Conservation (phyloP, 2,329 filamentous ascomycete species). For the Talaromyces sp. region DNA sequence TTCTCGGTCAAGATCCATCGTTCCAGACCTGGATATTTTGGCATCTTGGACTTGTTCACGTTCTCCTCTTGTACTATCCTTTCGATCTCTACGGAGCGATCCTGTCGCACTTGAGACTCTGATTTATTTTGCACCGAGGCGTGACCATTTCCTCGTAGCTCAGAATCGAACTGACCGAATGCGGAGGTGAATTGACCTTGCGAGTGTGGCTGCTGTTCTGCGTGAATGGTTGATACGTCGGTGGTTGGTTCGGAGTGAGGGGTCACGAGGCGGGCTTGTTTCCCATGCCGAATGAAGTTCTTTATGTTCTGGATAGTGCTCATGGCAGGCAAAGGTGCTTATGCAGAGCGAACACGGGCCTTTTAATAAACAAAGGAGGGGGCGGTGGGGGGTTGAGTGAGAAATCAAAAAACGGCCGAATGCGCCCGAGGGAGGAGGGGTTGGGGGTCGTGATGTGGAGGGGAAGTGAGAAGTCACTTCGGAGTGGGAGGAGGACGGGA, state of each 20-base stretch:
- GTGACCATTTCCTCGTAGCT: slow-evolving; percentile 61
- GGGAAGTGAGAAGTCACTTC: too few relatives aligned
- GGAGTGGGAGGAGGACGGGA: too few relatives aligned
- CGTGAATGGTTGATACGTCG: slow-evolving; percentile 65
- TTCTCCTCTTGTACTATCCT: slow-evolving; percentile 91
- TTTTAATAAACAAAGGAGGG: background rate
- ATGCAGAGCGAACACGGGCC: slow-evolving; percentile 1
- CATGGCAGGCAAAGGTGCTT: slow-evolving; percentile 46
- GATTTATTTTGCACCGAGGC: slow-evolving; percentile 65
- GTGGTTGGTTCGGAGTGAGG: slow-evolving; percentile 65
- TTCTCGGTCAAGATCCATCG: slow-evolving; percentile 88
- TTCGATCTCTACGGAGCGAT: slow-evolving; percentile 68
- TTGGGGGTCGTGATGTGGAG: background rate
- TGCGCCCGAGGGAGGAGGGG: slow-evolving; percentile 5
- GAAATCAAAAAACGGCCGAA: background rate
- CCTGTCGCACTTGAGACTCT: slow-evolving; percentile 60
- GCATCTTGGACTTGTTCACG: slow-evolving; percentile 80
- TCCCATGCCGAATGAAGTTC: slow-evolving; percentile 97
- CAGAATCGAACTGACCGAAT: slow-evolving; percentile 62
- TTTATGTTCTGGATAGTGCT: slow-evolving; percentile 90
- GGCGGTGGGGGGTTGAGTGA: slow-evolving; percentile 1
- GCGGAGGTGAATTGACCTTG: slow-evolving; percentile 51
- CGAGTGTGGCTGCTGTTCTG: slow-evolving; percentile 62
- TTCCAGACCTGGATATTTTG: slow-evolving; percentile 80
- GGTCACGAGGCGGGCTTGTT: slow-evolving; percentile 77